Conservation (phyloP, 2,329 filamentous ascomycete species). For the Neodidymelliopsis sp. region DNA sequence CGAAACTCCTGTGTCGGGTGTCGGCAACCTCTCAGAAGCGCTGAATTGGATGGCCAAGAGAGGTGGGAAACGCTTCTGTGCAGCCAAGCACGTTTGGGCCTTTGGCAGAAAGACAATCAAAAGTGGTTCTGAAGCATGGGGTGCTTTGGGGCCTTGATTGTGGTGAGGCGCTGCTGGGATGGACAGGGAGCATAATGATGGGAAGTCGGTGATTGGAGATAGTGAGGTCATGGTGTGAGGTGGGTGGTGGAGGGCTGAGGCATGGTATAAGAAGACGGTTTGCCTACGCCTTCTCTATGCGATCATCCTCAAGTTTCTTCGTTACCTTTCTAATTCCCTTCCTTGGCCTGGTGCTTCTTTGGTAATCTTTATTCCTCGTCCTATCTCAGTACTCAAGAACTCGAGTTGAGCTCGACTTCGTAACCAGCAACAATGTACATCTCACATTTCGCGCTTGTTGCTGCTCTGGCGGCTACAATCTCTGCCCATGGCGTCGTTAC, state of each 20-base stretch:
- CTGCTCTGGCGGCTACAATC: constrained; percentile 50
- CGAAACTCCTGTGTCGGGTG: constrained; percentile 26
- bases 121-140: constrained; percentile 26
- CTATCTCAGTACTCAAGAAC: neutral
- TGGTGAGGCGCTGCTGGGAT: constrained; percentile 11
- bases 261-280: constrained; percentile 30
- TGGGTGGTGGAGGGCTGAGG: constrained; percentile 3
- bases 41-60: constrained; percentile 24
- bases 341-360: constrained; percentile 32
- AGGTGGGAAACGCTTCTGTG: constrained; percentile 26
- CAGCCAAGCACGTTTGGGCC: constrained; percentile 35
- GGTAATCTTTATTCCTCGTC: constrained; percentile 10
- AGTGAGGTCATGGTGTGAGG: constrained; percentile 13
- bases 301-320: constrained; percentile 29
- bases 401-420: constrained; percentile 28
- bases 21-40: constrained; percentile 22
- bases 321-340: constrained; percentile 20
- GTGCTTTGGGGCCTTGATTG: constrained; percentile 16
- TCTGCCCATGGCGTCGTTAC: constrained; percentile 67
- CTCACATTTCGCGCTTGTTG: constrained; percentile 34
- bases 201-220: constrained; percentile 4
- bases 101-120: constrained; percentile 3
- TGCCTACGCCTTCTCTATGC: constrained; percentile 5
- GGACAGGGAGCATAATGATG: constrained; percentile 4
- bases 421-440: constrained; percentile 36